Percentiles rank a stretch among this genome's conserved stretches.
These are phyloP conservation scores for Thelephora aurantiotincta DNA, from an alignment of 768 basidiomycete species.

Conservation along the genomic window DNA sequence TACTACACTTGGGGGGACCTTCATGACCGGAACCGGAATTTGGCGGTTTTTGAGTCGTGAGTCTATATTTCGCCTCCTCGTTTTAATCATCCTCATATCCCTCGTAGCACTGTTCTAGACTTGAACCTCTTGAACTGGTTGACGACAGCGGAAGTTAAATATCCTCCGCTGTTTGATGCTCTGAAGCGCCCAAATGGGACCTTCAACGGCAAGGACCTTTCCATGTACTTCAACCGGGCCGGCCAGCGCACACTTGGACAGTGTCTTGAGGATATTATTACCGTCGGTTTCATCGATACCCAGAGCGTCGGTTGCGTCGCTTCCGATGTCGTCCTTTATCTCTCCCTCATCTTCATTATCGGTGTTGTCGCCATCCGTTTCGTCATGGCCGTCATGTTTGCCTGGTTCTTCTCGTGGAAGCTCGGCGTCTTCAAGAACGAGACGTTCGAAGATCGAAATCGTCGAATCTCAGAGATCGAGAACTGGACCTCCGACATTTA, in stretches of 20 bases:
- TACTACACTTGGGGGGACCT: conserved; percentile 92
- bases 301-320: conserved; percentile 93
- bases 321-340: conserved; percentile 84
- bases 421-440: conserved; percentile 89
- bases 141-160: conserved; percentile 62
- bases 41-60: conserved; percentile 91
- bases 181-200: conserved; percentile 57
- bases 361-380: conserved; percentile 94
- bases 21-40: conserved; percentile 47
- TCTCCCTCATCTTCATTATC: conserved; percentile 93
- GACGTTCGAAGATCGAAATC: conserved; percentile 85
- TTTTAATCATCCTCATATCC: conserved; percentile 4
- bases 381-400: conserved; percentile 90
- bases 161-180: conserved; percentile 71
- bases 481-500: conserved; percentile 96
- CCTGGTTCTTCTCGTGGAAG: conserved; percentile 97
- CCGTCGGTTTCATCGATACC: conserved; percentile 90
- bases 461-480: conserved; percentile 82
- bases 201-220: conserved; percentile 74
- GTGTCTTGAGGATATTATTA: conserved; percentile 78
- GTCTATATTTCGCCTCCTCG: conserved; percentile 18
- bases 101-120: conserved; percentile 70
- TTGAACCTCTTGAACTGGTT: conserved; percentile 79
- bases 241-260: conserved; percentile 53
- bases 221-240: conserved; percentile 70